Conservation (phyloP, 495 filamentous ascomycete genomes). For the Cercophora newfieldiana region DNA sequence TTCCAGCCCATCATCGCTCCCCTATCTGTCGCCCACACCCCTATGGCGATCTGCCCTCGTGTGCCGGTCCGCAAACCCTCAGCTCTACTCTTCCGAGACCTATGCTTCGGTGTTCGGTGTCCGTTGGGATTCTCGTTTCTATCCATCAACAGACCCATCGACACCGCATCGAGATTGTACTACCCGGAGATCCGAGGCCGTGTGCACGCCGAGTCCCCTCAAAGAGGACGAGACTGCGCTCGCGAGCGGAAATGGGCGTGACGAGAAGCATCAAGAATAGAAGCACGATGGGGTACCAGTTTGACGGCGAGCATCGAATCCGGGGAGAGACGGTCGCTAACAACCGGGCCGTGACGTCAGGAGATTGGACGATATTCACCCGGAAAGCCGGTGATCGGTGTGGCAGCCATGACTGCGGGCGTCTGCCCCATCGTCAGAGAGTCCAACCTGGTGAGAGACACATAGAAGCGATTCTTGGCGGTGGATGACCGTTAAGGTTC, state of each 20-base stretch:
- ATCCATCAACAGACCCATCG: background rate
- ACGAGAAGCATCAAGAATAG: background rate
- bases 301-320: background rate
- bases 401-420: background rate
- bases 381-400: slow-evolving; percentile 15
- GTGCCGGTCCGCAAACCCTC: too few species aligned
- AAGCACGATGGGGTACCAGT: background rate
- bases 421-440: background rate
- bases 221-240: background rate
- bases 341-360: slow-evolving; percentile 23
- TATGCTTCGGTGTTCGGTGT: too few species aligned
- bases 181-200: background rate
- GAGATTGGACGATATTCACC: slow-evolving; percentile 17
- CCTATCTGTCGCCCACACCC: too few species aligned
- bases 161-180: slow-evolving; percentile 2
- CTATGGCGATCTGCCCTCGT: too few species aligned
- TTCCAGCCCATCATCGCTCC: too few species aligned
- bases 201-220: background rate
- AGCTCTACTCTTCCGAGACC: too few species aligned
- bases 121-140: background rate
- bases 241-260: background rate
- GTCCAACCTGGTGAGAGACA: background rate
- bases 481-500: background rate
- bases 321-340: background rate
- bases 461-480: background rate